These are phyloP conservation scores for Polygonum aviculare DNA, from an alignment of 148 eudicot genomes.

Conservation along the genomic window DNA sequence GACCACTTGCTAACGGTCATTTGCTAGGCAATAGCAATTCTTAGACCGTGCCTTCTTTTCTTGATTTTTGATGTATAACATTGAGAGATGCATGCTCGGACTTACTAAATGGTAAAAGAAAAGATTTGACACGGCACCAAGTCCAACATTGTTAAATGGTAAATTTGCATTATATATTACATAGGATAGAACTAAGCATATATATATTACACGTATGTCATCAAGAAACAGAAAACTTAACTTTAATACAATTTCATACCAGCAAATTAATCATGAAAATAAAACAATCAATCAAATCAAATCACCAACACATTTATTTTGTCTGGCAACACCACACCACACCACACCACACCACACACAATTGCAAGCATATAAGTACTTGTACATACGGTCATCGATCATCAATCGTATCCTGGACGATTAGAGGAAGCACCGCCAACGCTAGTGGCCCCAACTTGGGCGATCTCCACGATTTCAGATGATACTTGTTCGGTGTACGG, in stretches of 20 bases:
- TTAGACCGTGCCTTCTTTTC: too few relatives aligned
- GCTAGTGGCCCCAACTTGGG: background rate
- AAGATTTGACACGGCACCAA: background rate
- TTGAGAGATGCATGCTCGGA: background rate
- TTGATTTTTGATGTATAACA: background rate
- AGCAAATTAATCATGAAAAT: background rate
- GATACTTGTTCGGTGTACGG: background rate
- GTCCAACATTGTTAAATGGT: background rate
- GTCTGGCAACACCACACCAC: background rate
- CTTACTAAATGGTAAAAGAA: too few relatives aligned
- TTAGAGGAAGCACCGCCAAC: background rate
- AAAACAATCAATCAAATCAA: conserved; percentile 1
- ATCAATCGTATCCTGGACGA: background rate
- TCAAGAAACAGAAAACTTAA: background rate
- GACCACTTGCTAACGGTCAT: too few relatives aligned
- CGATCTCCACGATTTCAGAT: background rate
- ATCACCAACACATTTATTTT: background rate
- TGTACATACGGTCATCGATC: too few relatives aligned
- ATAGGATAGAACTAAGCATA: background rate
- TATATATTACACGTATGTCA: background rate
- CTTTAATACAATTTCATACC: background rate
- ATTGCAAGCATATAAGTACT: background rate
- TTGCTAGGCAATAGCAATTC: too few relatives aligned
- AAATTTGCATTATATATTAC: background rate
- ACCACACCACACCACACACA: conserved; percentile 7